These are phyloP conservation scores for Avena insularis DNA, from an alignment of 176 grass and related monocot species.

Conservation along the genomic window DNA sequence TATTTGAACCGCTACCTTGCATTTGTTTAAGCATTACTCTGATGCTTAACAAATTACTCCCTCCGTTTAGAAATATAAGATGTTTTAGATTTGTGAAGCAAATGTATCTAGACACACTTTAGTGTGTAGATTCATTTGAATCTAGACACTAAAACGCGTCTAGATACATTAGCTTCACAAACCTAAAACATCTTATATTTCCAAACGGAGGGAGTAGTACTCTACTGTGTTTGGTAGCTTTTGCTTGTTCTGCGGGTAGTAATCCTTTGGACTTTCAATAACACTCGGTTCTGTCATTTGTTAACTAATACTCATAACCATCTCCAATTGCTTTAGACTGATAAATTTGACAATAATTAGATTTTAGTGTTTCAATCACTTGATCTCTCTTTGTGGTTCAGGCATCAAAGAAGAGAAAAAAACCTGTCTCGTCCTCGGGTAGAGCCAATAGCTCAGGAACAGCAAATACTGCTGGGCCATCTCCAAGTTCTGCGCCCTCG, in stretches of 20 bases:
- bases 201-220: background rate
- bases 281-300: conserved; percentile 11
- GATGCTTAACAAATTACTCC: background rate
- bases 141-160: no score
- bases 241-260: conserved; percentile 13
- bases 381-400: conserved; percentile 48
- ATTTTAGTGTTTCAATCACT: conserved; percentile 13
- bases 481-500: conserved; percentile 95
- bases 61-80: no score
- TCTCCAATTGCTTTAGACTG: conserved; percentile 27
- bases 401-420: conserved; percentile 75
- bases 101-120: no score
- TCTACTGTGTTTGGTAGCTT: background rate
- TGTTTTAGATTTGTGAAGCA: no score
- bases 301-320: conserved; percentile 1
- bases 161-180: no score
- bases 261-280: conserved; percentile 40
- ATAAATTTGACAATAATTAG: conserved; percentile 21
- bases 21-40: conserved; percentile 24
- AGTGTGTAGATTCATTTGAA: no score
- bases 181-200: no score
- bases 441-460: conserved; percentile 93
- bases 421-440: conserved; percentile 76
- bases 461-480: conserved; percentile 92
- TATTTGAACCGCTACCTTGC: background rate